Conservation (phyloP, 2,329 filamentous ascomycete genomes). For the Chaetomiaceae sp. region DNA sequence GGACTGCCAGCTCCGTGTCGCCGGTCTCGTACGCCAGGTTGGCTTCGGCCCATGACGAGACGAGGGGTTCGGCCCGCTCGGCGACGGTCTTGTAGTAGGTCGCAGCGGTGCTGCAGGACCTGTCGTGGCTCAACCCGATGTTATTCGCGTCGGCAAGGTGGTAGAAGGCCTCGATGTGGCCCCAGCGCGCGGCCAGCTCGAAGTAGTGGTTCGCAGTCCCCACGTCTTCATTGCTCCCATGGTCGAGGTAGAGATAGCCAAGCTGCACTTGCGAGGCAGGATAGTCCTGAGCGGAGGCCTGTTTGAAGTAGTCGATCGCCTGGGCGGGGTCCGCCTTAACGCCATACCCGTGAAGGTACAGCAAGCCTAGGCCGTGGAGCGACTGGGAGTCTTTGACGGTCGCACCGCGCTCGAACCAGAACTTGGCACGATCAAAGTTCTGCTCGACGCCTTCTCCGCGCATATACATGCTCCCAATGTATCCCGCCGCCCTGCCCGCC, state of each 20-base stretch:
- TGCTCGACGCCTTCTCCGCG: constrained; percentile 80
- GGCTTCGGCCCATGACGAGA: constrained; percentile 77
- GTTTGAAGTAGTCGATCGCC: constrained; percentile 72
- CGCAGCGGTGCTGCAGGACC: constrained; percentile 70
- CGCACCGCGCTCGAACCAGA: constrained; percentile 80
- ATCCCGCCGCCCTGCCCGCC: constrained; percentile 79
- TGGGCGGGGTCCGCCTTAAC: constrained; percentile 60
- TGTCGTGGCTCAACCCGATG: constrained; percentile 73
- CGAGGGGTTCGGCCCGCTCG: constrained; percentile 66
- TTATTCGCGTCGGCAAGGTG: constrained; percentile 86
- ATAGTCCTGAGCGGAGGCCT: constrained; percentile 77
- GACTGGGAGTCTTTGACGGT: constrained; percentile 74
- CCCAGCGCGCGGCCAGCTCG: constrained; percentile 76
- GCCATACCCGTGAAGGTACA: constrained; percentile 77
- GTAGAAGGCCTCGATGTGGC: constrained; percentile 85
- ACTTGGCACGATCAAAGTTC: constrained; percentile 68
- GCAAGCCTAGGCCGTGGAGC: constrained; percentile 77
- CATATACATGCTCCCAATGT: constrained; percentile 83
- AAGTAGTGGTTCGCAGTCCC: constrained; percentile 78
- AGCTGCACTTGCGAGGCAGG: constrained; percentile 77
- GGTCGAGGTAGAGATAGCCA: constrained; percentile 79
- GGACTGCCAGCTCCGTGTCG: constrained; percentile 72
- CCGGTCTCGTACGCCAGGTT: constrained; percentile 77
- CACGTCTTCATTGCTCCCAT: constrained; percentile 67
- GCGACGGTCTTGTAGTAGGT: constrained; percentile 79